phyloP scores from a whole-genome alignment of 495 filamentous ascomycete genomes.

The Talaromyces trachyspermus region DNA sequence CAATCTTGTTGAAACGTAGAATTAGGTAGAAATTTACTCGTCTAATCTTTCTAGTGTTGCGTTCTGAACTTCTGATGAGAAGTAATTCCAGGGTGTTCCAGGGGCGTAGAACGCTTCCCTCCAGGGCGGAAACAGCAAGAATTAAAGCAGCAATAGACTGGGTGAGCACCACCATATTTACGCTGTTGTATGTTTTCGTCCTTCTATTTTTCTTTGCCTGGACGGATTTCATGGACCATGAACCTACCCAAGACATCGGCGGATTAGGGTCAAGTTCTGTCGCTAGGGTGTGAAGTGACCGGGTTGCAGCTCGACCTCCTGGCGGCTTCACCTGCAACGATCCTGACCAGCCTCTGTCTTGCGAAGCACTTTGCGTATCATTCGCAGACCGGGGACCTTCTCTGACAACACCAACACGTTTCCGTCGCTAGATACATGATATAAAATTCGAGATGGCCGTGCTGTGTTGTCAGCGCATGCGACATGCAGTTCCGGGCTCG shows the following conservation, averaged over 20 bases:
- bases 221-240: not conserved
- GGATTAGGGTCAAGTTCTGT: not conserved
- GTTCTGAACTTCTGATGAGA: not conserved
- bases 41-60: not conserved
- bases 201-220: not conserved
- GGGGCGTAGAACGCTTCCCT: not conserved
- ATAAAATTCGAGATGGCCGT: not conserved
- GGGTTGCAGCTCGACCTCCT: too few relatives aligned
- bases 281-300: not conserved
- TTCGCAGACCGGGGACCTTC: not conserved
- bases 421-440: not conserved
- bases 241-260: not conserved
- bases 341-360: not conserved
- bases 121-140: not conserved
- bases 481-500: not conserved
- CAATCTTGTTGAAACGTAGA: too few relatives aligned
- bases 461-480: not conserved
- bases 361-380: not conserved
- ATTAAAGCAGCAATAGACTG: not conserved
- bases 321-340: too few relatives aligned
- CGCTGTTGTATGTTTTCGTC: not conserved
- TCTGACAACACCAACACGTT: not conserved
- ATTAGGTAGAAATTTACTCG: not conserved
- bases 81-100: not conserved
- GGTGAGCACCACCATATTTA: not conserved